Evolutionary conservation across 2,329 filamentous ascomycete species (phyloP), one percentile per base, ranked within the genome.

Genomic region (Penicillium sp.): DNA sequence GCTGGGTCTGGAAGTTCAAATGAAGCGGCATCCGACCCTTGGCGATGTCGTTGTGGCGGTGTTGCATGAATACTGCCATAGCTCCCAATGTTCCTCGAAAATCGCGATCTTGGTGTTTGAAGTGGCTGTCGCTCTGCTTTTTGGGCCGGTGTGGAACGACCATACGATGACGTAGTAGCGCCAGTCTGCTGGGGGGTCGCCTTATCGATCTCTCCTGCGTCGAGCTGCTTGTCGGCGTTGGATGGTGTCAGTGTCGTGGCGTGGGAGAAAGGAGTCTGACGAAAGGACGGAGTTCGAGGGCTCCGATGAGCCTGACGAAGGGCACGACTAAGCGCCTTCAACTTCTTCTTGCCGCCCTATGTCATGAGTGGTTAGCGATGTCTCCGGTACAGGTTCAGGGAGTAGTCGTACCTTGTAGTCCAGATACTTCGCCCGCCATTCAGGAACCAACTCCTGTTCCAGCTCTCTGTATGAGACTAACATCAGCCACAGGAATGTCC

Each of bases 401-500:
- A 45, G 37, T 59, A 49, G 47, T 50, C 69, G 47, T 49, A 84
- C 84, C 79, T 95, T 95, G 78, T 97, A 97, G 72, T 96, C 83
- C 61, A 97, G 80, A 70, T 96, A 97, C 71, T 95, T 95, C 69
- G 85, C 81, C 64, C 88, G 83, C 92, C 92, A 97, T 81, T 97
- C 91, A 66, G 91, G 91, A 57, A 96, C 89, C 46, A 90, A 81
- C 63, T 95, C 88, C 65, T 87, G 82, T 66, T 95, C 89, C 55
- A 95, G 79, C 74, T 95, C 89, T 66, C 80, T 83, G 52, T 8
- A 23, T 56, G 50, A 6, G 32, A 53, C 49, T 46, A 44, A 35
- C 8, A 55, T 63, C 52, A 62, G 55, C 56, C 45, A 49, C 47
- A 44, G 42, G 53, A 56, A 52, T 54, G 50, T 49, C 47, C 25